Base-by-base conservation (phyloP, 139 green algal species). In the Marvania coccoides region DNA sequence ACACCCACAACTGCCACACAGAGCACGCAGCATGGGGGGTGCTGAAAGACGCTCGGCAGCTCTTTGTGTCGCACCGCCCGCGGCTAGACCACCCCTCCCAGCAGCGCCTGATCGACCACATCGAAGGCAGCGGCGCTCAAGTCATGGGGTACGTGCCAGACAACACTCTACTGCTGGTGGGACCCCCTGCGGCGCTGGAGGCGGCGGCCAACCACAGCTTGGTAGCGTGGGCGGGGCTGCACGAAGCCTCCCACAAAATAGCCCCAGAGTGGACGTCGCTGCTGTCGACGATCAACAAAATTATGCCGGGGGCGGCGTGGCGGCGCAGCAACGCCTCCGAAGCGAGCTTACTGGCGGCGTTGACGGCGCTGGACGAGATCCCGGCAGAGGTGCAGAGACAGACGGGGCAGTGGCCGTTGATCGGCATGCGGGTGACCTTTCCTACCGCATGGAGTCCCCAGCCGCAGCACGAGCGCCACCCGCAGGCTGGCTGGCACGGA, bases 261-360 rank as follows among this genome's bases (percentile, higher is more conserved):
- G 65, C 65, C 0, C 71, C 71, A 15, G 71, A 78, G 38, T 78
- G 71, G 71, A n/a, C 36, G 13, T 12, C 35, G 19, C 19, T 59
- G 9, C 19, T 28, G 19, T 28, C 30, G 30, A 8, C 35, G 58
- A 26, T 51, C 33, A 8, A 55, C 3, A 31, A n/a, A 8, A 47
- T 23, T 34, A 23, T 39, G 23, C 24, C 57, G n/a, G 24, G 13
- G 1, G 53, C 26, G 29, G 30, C 37, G 58, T 38, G 10, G 37
- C 37, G 35, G 37, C 58, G 26, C 59, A 34, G 61, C 31, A 56
- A 56, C 12, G 61, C 45, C 31, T 30, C 61, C n/a, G 23, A 3
- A 12, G 36, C 19, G 5, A 57, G 19, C 5, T 34, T 47, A 23
- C 35, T 6, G 14, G 23, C n/a, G 65, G 38, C 4, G 55, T 8